phyloP scores from a whole-genome alignment of 169 alveolate genomes.

The Eimeria zaria region DNA sequence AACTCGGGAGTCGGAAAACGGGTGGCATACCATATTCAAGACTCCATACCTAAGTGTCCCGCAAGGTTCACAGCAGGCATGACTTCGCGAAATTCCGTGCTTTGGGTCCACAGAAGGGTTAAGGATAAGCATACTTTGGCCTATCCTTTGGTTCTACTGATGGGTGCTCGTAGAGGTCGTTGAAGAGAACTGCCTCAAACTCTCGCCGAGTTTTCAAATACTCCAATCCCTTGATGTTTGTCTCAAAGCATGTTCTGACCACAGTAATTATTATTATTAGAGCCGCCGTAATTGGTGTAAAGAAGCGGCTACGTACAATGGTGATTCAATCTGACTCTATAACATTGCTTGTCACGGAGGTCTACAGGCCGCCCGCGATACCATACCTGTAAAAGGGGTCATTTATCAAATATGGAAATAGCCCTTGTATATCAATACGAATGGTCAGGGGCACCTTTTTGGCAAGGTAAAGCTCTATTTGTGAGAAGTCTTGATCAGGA shows the following conservation, averaged over 20 bases:
- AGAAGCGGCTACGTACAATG: neutral
- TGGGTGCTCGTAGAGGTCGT: constrained; percentile 52
- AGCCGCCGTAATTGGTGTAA: neutral
- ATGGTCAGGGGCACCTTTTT: constrained; percentile 67
- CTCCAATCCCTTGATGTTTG: neutral
- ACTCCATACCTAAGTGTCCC: constrained; percentile 49
- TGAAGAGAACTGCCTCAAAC: constrained; percentile 52
- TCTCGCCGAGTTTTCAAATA: constrained; percentile 53
- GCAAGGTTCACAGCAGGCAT: neutral
- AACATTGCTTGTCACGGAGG: neutral
- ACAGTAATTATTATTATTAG: neutral
- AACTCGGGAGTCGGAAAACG: constrained; percentile 76
- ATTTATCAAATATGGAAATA: constrained; percentile 2
- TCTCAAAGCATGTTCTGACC: constrained; percentile 58
- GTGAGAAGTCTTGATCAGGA: constrained; percentile 43
- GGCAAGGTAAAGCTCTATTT: constrained; percentile 33
- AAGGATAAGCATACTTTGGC: constrained; percentile 28
- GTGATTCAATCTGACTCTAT: neutral
- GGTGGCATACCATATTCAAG: constrained; percentile 66
- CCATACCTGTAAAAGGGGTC: constrained; percentile 71
- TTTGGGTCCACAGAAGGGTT: neutral
- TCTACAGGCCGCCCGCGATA: neutral
- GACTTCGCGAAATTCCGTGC: neutral
- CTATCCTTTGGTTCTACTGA: constrained; percentile 53
- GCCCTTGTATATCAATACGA: constrained; percentile 61